Base-by-base conservation (phyloP, 2,329 filamentous ascomycete species). In the Leptoxyphium fumago region DNA sequence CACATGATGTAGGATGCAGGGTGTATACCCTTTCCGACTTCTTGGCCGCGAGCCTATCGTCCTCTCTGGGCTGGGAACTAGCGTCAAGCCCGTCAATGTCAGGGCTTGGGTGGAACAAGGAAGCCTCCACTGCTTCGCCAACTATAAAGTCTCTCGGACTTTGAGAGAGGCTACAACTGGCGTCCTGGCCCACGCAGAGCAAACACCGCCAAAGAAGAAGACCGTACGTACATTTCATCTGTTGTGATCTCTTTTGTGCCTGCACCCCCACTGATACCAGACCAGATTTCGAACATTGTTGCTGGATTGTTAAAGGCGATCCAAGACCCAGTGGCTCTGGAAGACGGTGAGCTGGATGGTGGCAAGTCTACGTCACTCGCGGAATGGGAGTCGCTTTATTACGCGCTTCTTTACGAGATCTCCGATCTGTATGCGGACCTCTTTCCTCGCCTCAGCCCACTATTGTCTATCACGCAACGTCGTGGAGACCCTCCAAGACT, bases 401-500 rank as follows among this genome's bases (percentile, higher is more conserved):
- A 53, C 36, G 51, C 46, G 5, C 38, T 53, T 2, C 15, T 44
- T 5, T 50, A 50, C 6, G 52, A 55, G 40, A 49, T 54, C 17
- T 45, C 42, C 8, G 21, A 29, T 2, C 29, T 54, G 5, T 53
- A 55, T 36, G 7, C 29, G 1, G 49, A 48, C 15, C 43, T 55
- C 11, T 13, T 48, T 36, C n/a, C 29, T 2, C 39, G 46, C 17
- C 48, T 48, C 34, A 43, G 49, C 32, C 15, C 40, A 9, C 36
- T 43, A 10, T 30, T 32, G 2, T 34, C 15, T 11, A 40, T 54
- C 9, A 46, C 54, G 7, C 52, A 55, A 38, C 32, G 15, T 13
- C 10, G 46, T 10, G 11, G 30, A 15, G 52, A 52, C 3, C n/a
- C 5, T 9, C 42, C 47, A 21, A 45, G 46, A 14, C 36, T 30